Base-by-base conservation (phyloP, 2,329 filamentous ascomycete genomes). In the Bipolaris sorokiniana region DNA sequence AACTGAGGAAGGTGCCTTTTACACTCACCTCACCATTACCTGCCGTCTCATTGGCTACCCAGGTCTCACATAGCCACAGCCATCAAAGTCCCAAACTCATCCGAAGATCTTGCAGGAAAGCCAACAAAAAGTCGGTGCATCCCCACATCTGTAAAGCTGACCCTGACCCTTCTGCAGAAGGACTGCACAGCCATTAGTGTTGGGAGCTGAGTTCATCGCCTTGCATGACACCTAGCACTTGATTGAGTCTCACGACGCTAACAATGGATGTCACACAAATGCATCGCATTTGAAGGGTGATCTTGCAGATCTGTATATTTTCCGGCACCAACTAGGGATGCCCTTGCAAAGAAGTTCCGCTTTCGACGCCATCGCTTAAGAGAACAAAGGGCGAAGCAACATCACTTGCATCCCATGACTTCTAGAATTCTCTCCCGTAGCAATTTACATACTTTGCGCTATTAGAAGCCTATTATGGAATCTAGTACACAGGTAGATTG, bases 1-100 rank as follows among this genome's bases (percentile, higher is more conserved):
- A 22, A 26, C 26, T 20, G 2, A 33, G 36, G 41, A 52, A 56
- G 41, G 41, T 15, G 52, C 47, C 10, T 37, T 46, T 37, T 41
- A 34, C 20, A 3, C 13, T 11, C 18, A 23, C 34, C 23, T 33
- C 18, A 23, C 34, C 26, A 23, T 22, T 22, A n/a, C 9, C 22
- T 42, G 7, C 31, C 16, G 28, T 16, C 41, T 47, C 54, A 52
- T 37, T 23, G 31, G 26, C 4, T 45, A 13, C 7, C 5, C 6
- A 18, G n/a, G 15, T 18, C n/a, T 10, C 16, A 2, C 4, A 42
- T 15, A 42, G 22, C 7, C 40, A 42, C 13, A 26, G 40, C 20
- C 9, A 10, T 7, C 15, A 2, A 26, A 1, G 7, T 4, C 2
- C 13, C 40, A 42, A 2, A n/a, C 4, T 16, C 40, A 26, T 3